Evolutionary conservation across 495 filamentous ascomycete species (phyloP), one percentile per base, ranked within the genome.

Genomic region (Recurvomyces mirabilis): DNA sequence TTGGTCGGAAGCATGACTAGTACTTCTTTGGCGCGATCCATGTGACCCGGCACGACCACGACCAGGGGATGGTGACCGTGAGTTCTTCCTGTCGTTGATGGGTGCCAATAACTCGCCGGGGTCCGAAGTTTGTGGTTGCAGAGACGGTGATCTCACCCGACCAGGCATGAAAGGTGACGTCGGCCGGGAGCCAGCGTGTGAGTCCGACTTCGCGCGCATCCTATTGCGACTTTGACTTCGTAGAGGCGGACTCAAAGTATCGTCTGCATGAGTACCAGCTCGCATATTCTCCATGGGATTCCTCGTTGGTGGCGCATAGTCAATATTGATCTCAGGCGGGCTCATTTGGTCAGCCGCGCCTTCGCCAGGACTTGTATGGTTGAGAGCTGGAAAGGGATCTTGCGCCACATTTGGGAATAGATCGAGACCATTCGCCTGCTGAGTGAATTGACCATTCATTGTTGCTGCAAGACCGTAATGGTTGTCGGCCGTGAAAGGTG

Each of bases 251-350:
- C 80, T 89, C 47, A 98, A 63, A 17, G 85, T 84, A 56, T 89
- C 82, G 17, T 78, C 60, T 12, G 31, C 42, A 52, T 91, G 78
- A n/a, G n/a, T n/a, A 39, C 78, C 57, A 0, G 63, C 68, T 52
- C 82, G 87, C 12, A 71, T 66, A 30, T 75, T 78, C 36, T 84
- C 82, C 53, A 93, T 79, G 18, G 68, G 73, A 54, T 75, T 79
- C 36, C 75, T 68, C 10, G 85, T 74, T 14, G 60, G 55, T 18
- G 89, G 89, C 4, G 89, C 91, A 60, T 86, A 86, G 59, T 93
- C 81, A 52, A 98, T 86, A 55, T 87, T 91, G 59, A 98, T 95
- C 31, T 87, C 83, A 0, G 86, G 86, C 25, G 87, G 83, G 5
- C 79, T 78, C 68, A 87, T 84, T 49, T 83, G 77, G 26, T 80